A percentile compares a stretch with the other conserved stretches of the same genome.
Conservation (phyloP, 164 flowering plant genomes). For the Magnolia officinalis region DNA sequence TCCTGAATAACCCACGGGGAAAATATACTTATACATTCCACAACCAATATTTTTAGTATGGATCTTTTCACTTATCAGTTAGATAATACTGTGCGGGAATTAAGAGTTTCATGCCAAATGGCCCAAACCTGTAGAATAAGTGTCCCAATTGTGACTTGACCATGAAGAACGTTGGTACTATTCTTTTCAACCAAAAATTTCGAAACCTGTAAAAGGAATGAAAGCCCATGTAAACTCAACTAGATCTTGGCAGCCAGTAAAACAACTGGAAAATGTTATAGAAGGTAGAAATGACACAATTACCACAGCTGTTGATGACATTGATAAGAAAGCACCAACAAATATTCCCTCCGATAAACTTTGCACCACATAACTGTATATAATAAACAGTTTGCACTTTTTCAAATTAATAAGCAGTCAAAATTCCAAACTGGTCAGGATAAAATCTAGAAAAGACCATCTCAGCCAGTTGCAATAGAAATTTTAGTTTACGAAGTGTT, state of each 20-base stretch:
- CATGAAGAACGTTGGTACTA: slow-evolving; percentile 65
- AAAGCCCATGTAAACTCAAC: slow-evolving; percentile 1
- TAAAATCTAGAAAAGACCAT: not conserved
- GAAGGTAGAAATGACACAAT: slow-evolving; percentile 11
- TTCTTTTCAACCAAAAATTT: slow-evolving; percentile 78
- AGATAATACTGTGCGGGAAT: not conserved
- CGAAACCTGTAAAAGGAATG: slow-evolving; percentile 55
- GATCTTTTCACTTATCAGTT: not conserved
- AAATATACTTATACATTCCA: not conserved
- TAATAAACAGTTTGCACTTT: slow-evolving; percentile 1
- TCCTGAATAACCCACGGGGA: slow-evolving; percentile 50
- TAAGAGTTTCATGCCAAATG: slow-evolving; percentile 11
- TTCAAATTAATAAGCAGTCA: slow-evolving; percentile 4
- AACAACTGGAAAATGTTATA: slow-evolving; percentile 2
- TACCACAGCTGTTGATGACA: slow-evolving; percentile 99
- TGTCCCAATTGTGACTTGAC: slow-evolving; percentile 94
- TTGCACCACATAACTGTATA: slow-evolving; percentile 85
- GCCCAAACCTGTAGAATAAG: slow-evolving; percentile 81
- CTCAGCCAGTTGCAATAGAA: not conserved
- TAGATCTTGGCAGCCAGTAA: not conserved
- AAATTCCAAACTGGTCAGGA: slow-evolving; percentile 4
- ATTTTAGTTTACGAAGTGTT: not conserved
- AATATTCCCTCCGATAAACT: slow-evolving; percentile 88
- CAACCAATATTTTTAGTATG: not conserved
- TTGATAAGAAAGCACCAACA: slow-evolving; percentile 87